A percentile compares a stretch with the other conserved stretches of the same genome.
These are phyloP conservation scores for Leccinum rimulosum DNA, from an alignment of 768 basidiomycete genomes.

Conservation along the genomic window DNA sequence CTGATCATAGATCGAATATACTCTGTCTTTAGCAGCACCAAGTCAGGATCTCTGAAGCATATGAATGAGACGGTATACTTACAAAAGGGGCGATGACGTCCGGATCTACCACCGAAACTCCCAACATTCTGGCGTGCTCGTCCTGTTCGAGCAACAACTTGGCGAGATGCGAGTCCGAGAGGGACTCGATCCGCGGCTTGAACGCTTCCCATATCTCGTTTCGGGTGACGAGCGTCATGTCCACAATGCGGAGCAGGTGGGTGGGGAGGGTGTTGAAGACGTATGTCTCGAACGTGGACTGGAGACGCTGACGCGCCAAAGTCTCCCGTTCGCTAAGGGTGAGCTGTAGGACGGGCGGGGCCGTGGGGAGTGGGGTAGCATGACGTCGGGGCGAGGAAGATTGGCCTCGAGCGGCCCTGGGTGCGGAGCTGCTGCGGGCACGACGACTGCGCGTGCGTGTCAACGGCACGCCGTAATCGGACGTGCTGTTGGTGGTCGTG, in stretches of 20 bases:
- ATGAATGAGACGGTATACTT: background rate
- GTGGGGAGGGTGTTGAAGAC: constrained; percentile 27
- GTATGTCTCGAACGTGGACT: constrained; percentile 23
- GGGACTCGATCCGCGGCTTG: constrained; percentile 17
- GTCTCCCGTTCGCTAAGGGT: constrained; percentile 24
- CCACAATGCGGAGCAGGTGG: constrained; percentile 21
- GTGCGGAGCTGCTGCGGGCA: constrained; percentile 18
- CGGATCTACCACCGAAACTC: constrained; percentile 18
- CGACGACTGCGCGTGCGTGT: constrained; percentile 16
- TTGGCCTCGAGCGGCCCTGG: constrained; percentile 14
- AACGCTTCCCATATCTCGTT: constrained; percentile 22
- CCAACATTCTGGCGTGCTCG: constrained; percentile 21
- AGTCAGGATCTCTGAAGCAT: background rate
- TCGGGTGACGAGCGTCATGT: constrained; percentile 22
- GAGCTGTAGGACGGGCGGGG: constrained; percentile 16
- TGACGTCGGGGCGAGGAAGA: constrained; percentile 23
- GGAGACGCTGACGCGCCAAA: constrained; percentile 21
- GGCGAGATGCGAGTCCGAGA: constrained; percentile 22
- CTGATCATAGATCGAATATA: constrained; percentile 18
- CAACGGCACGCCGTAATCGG: constrained; percentile 13
- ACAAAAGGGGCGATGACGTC: constrained; percentile 21
- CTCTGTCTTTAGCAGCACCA: constrained; percentile 9
- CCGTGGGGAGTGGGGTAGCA: constrained; percentile 11
- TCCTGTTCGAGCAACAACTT: constrained; percentile 20
- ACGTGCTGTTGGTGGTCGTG: constrained; percentile 13